These are phyloP conservation scores for Urochloa ruziziensis DNA, from an alignment of 176 grass and related monocot genomes.

Conservation along the genomic window DNA sequence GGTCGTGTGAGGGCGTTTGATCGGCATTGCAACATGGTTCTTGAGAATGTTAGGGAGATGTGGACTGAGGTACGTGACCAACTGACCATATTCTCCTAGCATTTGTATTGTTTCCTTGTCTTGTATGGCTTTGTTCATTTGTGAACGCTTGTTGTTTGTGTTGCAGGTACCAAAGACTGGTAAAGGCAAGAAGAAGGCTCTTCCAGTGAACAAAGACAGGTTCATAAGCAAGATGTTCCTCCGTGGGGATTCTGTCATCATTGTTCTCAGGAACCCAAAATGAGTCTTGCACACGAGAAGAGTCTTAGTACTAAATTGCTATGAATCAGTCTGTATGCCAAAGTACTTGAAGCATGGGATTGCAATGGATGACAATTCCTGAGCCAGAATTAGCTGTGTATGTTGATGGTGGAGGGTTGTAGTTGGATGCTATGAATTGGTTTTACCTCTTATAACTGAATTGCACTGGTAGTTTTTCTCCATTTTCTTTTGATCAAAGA, in stretches of 20 bases:
- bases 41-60: slow-evolving; percentile 97
- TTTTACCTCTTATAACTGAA: slow-evolving; percentile 26
- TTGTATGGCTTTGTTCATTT: neutral
- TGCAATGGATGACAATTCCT: neutral
- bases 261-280: slow-evolving; percentile 84
- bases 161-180: slow-evolving; percentile 81
- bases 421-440: neutral
- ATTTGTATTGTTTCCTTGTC: neutral
- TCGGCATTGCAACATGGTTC: slow-evolving; percentile 97
- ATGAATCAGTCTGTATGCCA: neutral
- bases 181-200: slow-evolving; percentile 98
- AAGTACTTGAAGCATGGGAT: neutral
- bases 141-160: neutral
- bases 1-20: slow-evolving; percentile 95
- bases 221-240: slow-evolving; percentile 99
- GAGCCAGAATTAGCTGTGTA: neutral
- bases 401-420: slow-evolving; percentile 22
- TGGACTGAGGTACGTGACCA: slow-evolving; percentile 76
- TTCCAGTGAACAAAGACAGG: slow-evolving; percentile 92
- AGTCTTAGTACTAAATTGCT: neutral
- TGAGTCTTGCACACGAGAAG: slow-evolving; percentile 28
- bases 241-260: slow-evolving; percentile 87
- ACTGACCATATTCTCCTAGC: neutral
- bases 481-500: no score
- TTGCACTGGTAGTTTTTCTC: neutral